These are phyloP conservation scores for Debaryomycetaceae sp. DNA, from an alignment of 1,139 yeast genomes.

Conservation along the genomic window DNA sequence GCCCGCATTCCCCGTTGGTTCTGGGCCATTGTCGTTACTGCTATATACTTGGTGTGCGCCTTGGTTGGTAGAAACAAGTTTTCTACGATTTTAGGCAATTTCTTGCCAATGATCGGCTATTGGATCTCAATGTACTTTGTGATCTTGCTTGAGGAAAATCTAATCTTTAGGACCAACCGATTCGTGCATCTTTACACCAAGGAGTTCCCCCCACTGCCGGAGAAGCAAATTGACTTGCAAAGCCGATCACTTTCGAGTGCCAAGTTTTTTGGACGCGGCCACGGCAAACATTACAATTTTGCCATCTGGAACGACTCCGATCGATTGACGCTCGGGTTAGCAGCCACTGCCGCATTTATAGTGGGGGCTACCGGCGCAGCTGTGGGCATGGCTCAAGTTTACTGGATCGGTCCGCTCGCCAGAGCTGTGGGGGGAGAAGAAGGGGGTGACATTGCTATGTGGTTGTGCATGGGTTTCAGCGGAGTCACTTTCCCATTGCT, in stretches of 20 bases:
- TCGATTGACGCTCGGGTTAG: slow-evolving; percentile 57
- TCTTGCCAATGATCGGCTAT: slow-evolving; percentile 91
- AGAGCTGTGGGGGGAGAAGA: slow-evolving; percentile 45
- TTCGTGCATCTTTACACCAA: slow-evolving; percentile 47
- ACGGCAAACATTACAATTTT: slow-evolving; percentile 54
- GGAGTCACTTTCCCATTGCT: slow-evolving; percentile 59
- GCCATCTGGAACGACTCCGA: slow-evolving; percentile 57
- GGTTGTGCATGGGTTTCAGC: slow-evolving; percentile 72
- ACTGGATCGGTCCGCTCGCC: slow-evolving; percentile 73
- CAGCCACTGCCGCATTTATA: slow-evolving; percentile 56
- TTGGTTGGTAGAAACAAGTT: slow-evolving; percentile 75
- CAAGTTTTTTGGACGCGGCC: slow-evolving; percentile 6
- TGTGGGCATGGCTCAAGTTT: slow-evolving; percentile 78
- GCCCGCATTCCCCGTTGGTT: slow-evolving; percentile 76
- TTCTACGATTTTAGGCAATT: slow-evolving; percentile 74
- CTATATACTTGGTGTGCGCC: slow-evolving; percentile 63
- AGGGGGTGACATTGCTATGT: slow-evolving; percentile 82
- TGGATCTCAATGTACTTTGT: slow-evolving; percentile 86
- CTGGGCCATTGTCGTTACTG: slow-evolving; percentile 65
- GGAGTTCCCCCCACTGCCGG: slow-evolving; percentile 40
- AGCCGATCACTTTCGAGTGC: background rate
- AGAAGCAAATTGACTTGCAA: too few species aligned
- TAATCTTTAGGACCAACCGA: slow-evolving; percentile 58
- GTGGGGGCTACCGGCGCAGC: slow-evolving; percentile 74
- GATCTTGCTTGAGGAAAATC: slow-evolving; percentile 68